These are phyloP conservation scores for Sequoiadendron giganteum DNA, from an alignment of 75 land plant species.

Conservation along the genomic window DNA sequence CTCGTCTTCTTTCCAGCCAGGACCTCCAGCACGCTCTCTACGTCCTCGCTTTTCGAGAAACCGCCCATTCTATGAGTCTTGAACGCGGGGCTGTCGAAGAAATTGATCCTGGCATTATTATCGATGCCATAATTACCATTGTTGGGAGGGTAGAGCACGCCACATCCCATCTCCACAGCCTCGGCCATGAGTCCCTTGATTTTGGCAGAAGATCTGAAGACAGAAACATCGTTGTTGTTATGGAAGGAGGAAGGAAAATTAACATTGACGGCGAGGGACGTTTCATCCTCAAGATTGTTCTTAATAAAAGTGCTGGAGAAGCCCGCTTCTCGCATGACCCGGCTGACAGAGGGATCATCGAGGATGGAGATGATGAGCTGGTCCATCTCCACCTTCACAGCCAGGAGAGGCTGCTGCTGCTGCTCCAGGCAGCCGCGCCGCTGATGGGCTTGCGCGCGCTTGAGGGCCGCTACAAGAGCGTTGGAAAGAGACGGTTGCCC, in stretches of 20 bases:
- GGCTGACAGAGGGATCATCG: conserved; percentile 91
- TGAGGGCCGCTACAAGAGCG: conserved; percentile 91
- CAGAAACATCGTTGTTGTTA: not conserved
- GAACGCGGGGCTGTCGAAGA: conserved; percentile 6
- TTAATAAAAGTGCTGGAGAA: conserved; percentile 91
- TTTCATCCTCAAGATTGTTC: conserved; percentile 60
- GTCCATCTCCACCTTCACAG: conserved; percentile 90
- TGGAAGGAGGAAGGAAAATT: not conserved
- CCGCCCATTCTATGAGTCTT: conserved; percentile 44
- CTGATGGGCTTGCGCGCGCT: conserved; percentile 96
- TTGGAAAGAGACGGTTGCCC: conserved; percentile 66
- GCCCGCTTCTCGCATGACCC: conserved; percentile 95
- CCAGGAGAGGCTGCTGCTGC: conserved; percentile 85
- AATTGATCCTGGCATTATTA: not conserved
- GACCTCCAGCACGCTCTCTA: conserved; percentile 61
- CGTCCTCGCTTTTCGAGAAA: conserved; percentile 43
- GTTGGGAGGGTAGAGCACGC: conserved; percentile 40
- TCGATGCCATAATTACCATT: conserved; percentile 57
- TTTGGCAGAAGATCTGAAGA: conserved; percentile 23
- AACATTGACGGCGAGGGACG: conserved; percentile 13
- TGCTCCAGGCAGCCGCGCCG: conserved; percentile 80
- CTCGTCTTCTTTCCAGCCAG: conserved; percentile 26
- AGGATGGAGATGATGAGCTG: conserved; percentile 90
- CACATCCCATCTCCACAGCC: conserved; percentile 21
- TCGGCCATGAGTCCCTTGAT: conserved; percentile 8